phyloP scores from a whole-genome alignment of 78 protist genomes.

The Dictyostelium capitatum region DNA sequence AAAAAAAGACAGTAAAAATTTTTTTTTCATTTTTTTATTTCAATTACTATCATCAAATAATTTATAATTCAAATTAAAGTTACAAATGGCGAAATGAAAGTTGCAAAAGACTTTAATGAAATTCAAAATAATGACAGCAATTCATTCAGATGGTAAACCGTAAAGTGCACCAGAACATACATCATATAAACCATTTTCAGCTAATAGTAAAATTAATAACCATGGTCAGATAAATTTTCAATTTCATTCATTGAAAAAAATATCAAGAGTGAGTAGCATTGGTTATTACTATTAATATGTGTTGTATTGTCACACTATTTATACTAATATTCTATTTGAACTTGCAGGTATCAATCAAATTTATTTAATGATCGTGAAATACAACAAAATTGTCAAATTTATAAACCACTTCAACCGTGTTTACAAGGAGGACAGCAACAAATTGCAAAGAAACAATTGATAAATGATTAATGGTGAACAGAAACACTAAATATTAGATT shows the following conservation, averaged over 20 bases:
- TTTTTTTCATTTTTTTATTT: no score
- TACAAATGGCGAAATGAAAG: no score
- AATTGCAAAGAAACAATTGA: constrained; percentile 25
- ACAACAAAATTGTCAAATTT: constrained; percentile 45
- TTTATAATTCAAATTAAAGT: no score
- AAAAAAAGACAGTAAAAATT: no score
- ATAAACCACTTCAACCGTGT: constrained; percentile 27
- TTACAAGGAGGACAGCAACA: no score
- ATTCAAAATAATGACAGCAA: no score
- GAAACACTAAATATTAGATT: constrained; percentile 48
- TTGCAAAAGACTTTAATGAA: no score
- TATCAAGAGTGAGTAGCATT: constrained; percentile 38
- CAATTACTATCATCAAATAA: no score
- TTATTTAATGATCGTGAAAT: constrained; percentile 56
- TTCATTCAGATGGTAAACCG: constrained; percentile 78
- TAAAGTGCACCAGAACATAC: constrained; percentile 73
- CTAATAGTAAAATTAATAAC: constrained; percentile 54
- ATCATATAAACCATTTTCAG: constrained; percentile 30
- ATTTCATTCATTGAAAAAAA: constrained; percentile 43
- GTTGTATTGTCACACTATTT: no score
- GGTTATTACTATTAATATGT: no score
- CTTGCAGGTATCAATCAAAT: constrained; percentile 29
- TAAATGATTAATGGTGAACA: constrained; percentile 65
- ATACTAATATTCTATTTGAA: no score
- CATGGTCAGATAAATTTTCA: constrained; percentile 64